Percentiles rank a stretch among this genome's conserved stretches.
These are phyloP conservation scores for Nannochloropsis granulata DNA, from an alignment of 108 stramenopile genomes.

Conservation along the genomic window DNA sequence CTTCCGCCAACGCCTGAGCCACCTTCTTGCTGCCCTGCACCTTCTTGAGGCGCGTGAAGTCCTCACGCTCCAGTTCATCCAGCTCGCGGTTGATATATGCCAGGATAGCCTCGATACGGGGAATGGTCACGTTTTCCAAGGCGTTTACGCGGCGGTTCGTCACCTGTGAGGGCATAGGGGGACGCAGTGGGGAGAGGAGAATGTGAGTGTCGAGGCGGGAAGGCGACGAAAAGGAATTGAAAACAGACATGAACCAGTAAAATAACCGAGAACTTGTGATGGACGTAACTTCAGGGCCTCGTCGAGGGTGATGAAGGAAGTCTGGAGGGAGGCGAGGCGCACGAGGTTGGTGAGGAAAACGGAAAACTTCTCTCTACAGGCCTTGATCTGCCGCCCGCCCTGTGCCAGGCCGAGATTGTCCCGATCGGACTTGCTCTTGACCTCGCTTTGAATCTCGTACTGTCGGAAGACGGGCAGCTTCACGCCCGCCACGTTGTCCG, in stretches of 20 bases:
- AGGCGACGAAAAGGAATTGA: not conserved
- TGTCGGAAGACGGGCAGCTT: slow-evolving; percentile 92
- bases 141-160: slow-evolving; percentile 96
- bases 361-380: slow-evolving; percentile 77
- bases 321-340: slow-evolving; percentile 91
- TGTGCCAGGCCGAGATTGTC: slow-evolving; percentile 79
- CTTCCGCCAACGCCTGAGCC: slow-evolving; percentile 4
- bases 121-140: slow-evolving; percentile 95
- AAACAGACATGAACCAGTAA: not conserved
- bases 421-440: slow-evolving; percentile 8
- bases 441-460: slow-evolving; percentile 74
- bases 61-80: slow-evolving; percentile 96
- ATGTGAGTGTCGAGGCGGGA: not conserved
- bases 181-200: not conserved
- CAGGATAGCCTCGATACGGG: slow-evolving; percentile 75
- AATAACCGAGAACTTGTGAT: not conserved
- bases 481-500: slow-evolving; percentile 93
- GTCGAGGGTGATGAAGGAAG: slow-evolving; percentile 86
- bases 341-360: slow-evolving; percentile 64
- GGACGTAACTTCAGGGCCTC: slow-evolving; percentile 70
- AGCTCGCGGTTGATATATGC: slow-evolving; percentile 84
- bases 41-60: slow-evolving; percentile 93
- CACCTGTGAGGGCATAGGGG: slow-evolving; percentile 29
- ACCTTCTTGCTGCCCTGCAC: slow-evolving; percentile 54
- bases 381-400: slow-evolving; percentile 83